A percentile compares a stretch with the other conserved stretches of the same genome.
Conservation (phyloP, 805 yeast species). For the Yamadazyma philogaea region DNA sequence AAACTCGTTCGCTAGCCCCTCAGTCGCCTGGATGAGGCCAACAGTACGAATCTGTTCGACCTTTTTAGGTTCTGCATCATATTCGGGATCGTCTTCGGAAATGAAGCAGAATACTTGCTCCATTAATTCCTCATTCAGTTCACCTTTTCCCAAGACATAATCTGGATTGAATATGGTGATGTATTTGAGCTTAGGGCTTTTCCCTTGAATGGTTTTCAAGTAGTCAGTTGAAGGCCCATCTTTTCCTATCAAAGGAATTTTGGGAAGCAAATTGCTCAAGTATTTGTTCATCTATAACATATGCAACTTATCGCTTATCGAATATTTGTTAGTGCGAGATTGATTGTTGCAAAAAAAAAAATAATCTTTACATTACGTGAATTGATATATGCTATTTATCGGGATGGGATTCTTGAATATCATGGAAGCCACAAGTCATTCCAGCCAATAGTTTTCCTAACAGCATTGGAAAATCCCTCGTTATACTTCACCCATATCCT, state of each 20-base stretch:
- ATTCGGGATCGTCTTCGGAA: conserved; percentile 13
- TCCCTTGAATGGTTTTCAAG: conserved; percentile 13
- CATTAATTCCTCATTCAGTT: conserved; percentile 27
- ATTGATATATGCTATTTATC: neutral
- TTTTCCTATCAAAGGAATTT: conserved; percentile 15
- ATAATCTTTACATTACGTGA: too few species aligned
- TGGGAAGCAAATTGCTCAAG: conserved; percentile 31
- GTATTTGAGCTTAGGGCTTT: conserved; percentile 14
- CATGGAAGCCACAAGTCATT: conserved; percentile 49
- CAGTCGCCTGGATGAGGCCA: conserved; percentile 37
- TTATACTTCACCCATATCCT: conserved; percentile 82
- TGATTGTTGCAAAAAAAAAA: neutral
- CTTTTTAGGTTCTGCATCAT: conserved; percentile 10
- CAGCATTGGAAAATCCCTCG: conserved; percentile 92
- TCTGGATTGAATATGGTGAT: conserved; percentile 31
- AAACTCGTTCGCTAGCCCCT: conserved; percentile 29
- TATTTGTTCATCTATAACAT: conserved; percentile 13
- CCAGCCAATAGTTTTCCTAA: conserved; percentile 81
- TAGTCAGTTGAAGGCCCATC: conserved; percentile 9
- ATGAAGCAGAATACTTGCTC: conserved; percentile 34
- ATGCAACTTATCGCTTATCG: conserved; percentile 2
- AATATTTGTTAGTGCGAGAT: neutral
- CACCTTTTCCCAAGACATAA: conserved; percentile 22
- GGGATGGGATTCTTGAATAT: neutral
- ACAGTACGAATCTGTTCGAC: conserved; percentile 28